Conservation (phyloP, 257 asterid genomes). For the Cordia subcordata region DNA sequence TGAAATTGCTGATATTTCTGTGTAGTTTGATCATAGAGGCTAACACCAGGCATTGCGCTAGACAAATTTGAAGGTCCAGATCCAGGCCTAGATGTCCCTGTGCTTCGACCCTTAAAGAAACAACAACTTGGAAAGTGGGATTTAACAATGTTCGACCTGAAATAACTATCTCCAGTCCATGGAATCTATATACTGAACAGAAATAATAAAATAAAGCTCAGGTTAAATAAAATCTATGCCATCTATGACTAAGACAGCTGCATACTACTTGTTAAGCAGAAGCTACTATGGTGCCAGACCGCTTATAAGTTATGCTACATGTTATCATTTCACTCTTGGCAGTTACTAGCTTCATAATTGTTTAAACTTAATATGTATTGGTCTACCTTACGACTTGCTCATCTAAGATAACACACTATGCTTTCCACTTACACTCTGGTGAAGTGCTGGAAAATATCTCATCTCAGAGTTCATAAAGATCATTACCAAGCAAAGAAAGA, state of each 20-base stretch:
- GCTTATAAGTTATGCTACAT: no score
- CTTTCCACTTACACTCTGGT: no score
- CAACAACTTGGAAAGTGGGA: conserved; percentile 1
- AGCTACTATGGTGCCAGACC: no score
- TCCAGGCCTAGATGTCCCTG: conserved; percentile 29
- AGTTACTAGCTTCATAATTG: not conserved
- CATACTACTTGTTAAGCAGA: no score
- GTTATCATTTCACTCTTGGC: no score
- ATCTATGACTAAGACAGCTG: no score
- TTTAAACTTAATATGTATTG: not conserved
- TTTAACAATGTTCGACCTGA: not conserved
- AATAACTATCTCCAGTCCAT: not conserved
- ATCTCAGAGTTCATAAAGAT: no score
- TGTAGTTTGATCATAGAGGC: conserved; percentile 36
- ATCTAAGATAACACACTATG: not conserved
- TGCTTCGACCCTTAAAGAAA: conserved; percentile 23
- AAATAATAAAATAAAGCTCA: not conserved
- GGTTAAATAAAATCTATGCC: no score
- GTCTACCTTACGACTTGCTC: not conserved
- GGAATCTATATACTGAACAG: not conserved
- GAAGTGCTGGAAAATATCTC: no score
- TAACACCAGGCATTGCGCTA: conserved; percentile 30
- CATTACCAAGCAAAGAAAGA: no score
- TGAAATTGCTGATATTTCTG: conserved; percentile 79
- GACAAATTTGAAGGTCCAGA: conserved; percentile 27